Percentiles rank a stretch among this genome's conserved stretches.
These are phyloP conservation scores for Huntiella omanensis DNA, from an alignment of 2,329 filamentous ascomycete genomes.

Conservation along the genomic window DNA sequence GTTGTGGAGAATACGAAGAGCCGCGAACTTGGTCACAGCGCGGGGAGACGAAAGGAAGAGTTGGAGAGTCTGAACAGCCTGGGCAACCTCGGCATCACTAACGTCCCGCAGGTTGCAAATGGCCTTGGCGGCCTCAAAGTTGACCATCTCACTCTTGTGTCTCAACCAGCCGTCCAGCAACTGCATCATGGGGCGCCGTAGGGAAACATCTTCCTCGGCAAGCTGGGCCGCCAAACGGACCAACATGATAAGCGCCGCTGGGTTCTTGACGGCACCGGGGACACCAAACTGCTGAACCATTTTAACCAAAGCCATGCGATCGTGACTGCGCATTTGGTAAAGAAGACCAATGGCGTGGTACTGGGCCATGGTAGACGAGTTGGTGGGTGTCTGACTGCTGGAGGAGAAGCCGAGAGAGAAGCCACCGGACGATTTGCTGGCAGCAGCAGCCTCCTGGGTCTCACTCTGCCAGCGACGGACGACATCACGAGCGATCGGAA, in stretches of 20 bases:
- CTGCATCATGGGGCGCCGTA: conserved; percentile 92
- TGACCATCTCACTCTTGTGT: conserved; percentile 99
- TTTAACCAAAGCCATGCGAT: conserved; percentile 96
- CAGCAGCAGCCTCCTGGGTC: conserved; percentile 87
- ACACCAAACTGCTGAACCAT: conserved; percentile 99
- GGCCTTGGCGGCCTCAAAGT: conserved; percentile 96
- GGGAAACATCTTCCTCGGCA: conserved; percentile 74
- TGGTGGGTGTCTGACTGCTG: conserved; percentile 55
- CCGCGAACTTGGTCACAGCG: conserved; percentile 92
- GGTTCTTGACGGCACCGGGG: conserved; percentile 83
- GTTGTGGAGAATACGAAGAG: conserved; percentile 87
- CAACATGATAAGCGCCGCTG: conserved; percentile 78
- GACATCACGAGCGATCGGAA: conserved; percentile 88
- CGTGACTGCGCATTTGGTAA: conserved; percentile 94
- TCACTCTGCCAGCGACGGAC: conserved; percentile 97
- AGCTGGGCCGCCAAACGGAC: conserved; percentile 85
- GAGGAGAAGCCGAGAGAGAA: conserved; percentile 86
- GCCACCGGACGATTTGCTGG: conserved; percentile 69
- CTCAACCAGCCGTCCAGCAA: conserved; percentile 89
- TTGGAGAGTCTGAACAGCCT: conserved; percentile 88
- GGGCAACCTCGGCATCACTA: conserved; percentile 73
- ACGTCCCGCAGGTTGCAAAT: conserved; percentile 92
- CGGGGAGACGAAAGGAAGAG: conserved; percentile 91
- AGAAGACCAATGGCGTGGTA: conserved; percentile 95
- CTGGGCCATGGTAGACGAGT: conserved; percentile 93